These are phyloP conservation scores for Microcos paniculata DNA, from an alignment of 345 rosid species.

Conservation along the genomic window DNA sequence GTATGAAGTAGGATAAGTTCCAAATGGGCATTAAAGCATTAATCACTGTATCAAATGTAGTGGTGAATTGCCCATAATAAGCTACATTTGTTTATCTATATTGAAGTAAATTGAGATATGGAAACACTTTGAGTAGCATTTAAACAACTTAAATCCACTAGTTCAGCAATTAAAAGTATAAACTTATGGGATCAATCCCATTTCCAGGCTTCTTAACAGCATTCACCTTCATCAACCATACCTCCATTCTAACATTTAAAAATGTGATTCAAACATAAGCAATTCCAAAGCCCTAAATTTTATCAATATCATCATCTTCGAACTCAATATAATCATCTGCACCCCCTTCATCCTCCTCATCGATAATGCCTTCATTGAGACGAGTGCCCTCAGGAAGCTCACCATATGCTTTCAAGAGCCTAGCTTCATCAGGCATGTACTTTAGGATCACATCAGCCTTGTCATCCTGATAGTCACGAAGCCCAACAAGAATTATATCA, in stretches of 20 bases:
- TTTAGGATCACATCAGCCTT: constrained; percentile 82
- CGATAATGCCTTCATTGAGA: constrained; percentile 71
- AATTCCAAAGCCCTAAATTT: constrained; percentile 37
- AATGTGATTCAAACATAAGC: not conserved
- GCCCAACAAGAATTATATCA: constrained; percentile 70
- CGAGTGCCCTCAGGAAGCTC: constrained; percentile 72
- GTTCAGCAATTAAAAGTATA: not conserved
- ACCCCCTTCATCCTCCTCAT: constrained; percentile 50
- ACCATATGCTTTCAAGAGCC: constrained; percentile 76
- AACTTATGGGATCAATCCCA: not conserved
- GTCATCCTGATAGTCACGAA: constrained; percentile 80
- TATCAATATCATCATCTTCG: constrained; percentile 80
- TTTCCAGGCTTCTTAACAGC: constrained; percentile 10
- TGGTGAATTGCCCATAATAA: not conserved
- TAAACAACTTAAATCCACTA: not conserved
- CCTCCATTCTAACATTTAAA: constrained; percentile 1
- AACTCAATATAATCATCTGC: constrained; percentile 76
- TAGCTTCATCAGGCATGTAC: constrained; percentile 81
- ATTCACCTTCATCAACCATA: constrained; percentile 8
- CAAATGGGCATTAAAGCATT: too few species aligned
- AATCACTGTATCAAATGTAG: not conserved
- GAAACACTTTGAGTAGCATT: not conserved
- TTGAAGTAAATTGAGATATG: not conserved
- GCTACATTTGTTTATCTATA: not conserved
- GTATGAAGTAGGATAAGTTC: not conserved